phyloP scores from a whole-genome alignment of 169 alveolate genomes.

The Cryptosporidium felis region DNA sequence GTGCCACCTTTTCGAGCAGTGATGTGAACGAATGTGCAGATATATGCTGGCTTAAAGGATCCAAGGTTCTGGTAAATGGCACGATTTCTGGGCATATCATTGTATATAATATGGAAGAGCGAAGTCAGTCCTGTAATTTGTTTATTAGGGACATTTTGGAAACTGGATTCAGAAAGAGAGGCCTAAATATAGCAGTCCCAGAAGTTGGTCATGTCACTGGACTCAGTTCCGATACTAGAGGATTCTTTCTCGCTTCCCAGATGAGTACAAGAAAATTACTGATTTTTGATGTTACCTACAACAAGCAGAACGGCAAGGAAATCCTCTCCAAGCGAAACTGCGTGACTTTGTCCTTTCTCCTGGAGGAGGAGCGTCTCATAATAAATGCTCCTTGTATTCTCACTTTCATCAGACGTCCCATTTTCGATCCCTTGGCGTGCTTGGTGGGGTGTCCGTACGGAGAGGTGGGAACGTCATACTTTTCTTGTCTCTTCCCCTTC shows the following conservation, averaged over 20 bases:
- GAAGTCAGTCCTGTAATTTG: slow-evolving; percentile 16
- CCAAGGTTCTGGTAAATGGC: slow-evolving; percentile 50
- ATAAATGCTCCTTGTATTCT: slow-evolving; percentile 58
- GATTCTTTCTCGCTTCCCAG: slow-evolving; percentile 54
- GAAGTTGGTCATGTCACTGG: slow-evolving; percentile 69
- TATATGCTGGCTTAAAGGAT: slow-evolving; percentile 70
- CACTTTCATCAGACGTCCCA: slow-evolving; percentile 56
- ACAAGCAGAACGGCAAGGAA: slow-evolving; percentile 4
- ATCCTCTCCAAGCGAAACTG: slow-evolving; percentile 19
- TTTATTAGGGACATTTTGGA: slow-evolving; percentile 55
- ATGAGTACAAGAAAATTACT: slow-evolving; percentile 24
- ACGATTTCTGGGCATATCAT: slow-evolving; percentile 56
- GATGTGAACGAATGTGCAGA: slow-evolving; percentile 66
- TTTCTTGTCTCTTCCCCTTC: slow-evolving; percentile 60
- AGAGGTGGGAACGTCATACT: slow-evolving; percentile 62
- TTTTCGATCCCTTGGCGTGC: slow-evolving; percentile 56
- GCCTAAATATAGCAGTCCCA: not conserved
- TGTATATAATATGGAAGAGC: slow-evolving; percentile 43
- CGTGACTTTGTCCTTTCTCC: slow-evolving; percentile 5
- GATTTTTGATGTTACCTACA: slow-evolving; percentile 17
- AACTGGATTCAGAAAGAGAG: not conserved
- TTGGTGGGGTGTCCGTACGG: slow-evolving; percentile 69
- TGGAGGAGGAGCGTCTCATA: slow-evolving; percentile 49
- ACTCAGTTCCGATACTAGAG: slow-evolving; percentile 4
- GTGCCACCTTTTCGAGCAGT: slow-evolving; percentile 48